These are phyloP conservation scores for Omphalotus olearius DNA, from an alignment of 1,284 basidiomycete species.

Conservation along the genomic window DNA sequence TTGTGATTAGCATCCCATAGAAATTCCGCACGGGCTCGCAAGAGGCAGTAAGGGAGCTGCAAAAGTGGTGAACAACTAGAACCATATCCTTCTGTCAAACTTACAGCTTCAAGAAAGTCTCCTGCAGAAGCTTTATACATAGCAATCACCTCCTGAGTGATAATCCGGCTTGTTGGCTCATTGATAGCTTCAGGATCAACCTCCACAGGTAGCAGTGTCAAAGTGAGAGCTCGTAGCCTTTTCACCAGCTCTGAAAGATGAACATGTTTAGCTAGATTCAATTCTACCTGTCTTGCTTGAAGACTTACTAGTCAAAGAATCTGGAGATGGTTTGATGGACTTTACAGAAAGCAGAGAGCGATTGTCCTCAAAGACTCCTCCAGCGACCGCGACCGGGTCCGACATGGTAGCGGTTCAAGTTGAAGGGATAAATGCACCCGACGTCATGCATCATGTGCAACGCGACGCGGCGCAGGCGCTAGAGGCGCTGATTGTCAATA, in stretches of 20 bases:
- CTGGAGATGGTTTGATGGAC: conserved; percentile 56
- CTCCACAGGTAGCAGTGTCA: conserved; percentile 79
- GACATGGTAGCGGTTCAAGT: conserved; percentile 27
- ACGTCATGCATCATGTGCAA: background rate
- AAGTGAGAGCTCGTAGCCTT: conserved; percentile 74
- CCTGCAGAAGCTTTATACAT: conserved; percentile 67
- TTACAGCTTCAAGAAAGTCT: conserved; percentile 77
- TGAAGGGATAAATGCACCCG: conserved; percentile 5
- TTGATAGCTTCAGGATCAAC: conserved; percentile 57
- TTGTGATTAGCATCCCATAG: conserved; percentile 70
- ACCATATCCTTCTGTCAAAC: conserved; percentile 20
- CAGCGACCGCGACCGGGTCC: conserved; percentile 17
- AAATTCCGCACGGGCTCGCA: conserved; percentile 79
- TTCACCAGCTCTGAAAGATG: conserved; percentile 63
- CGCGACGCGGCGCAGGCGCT: conserved; percentile 17
- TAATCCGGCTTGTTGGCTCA: conserved; percentile 66
- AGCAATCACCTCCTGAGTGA: conserved; percentile 65
- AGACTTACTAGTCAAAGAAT: conserved; percentile 64
- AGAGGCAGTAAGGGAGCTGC: conserved; percentile 74
- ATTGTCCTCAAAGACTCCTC: conserved; percentile 37
- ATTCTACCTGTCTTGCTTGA: background rate
- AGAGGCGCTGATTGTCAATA: conserved; percentile 7
- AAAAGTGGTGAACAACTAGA: background rate
- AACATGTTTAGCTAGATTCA: conserved; percentile 3
- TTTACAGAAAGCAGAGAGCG: conserved; percentile 41